Evolutionary conservation across 1,284 basidiomycete species (phyloP).

Genomic region (Afroboletus lepidellus): DNA sequence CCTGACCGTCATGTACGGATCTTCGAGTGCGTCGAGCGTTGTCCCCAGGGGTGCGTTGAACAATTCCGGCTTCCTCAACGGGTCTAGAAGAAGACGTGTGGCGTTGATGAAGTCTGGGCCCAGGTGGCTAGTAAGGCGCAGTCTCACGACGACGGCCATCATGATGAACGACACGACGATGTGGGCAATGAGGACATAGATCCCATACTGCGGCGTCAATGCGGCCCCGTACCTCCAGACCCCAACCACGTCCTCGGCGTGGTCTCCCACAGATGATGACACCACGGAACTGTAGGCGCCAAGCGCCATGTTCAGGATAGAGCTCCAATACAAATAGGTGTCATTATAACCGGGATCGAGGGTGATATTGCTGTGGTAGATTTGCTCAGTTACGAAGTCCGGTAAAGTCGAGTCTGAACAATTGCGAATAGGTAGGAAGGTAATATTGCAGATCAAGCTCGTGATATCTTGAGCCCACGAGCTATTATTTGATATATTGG

Average conservation of each 20-base stretch:
- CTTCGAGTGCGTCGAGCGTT: conserved; percentile 7
- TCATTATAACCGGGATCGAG: too few species aligned
- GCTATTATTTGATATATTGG: conserved; percentile 13
- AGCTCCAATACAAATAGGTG: background rate
- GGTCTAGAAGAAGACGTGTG: conserved; percentile 6
- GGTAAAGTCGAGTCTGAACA: background rate
- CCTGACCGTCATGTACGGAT: conserved; percentile 1
- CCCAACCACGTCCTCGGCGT: too few species aligned
- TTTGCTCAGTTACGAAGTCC: conserved; percentile 10
- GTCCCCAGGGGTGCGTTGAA: background rate
- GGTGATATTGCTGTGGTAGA: background rate
- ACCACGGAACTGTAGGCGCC: too few species aligned
- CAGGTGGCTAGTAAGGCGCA: conserved; percentile 1
- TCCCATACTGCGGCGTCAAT: conserved; percentile 2
- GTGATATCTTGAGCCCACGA: conserved; percentile 19
- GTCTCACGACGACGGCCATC: conserved; percentile 1
- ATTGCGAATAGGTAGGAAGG: background rate
- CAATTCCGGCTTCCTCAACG: background rate
- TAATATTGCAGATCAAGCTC: conserved; percentile 15
- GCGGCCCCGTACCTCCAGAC: background rate
- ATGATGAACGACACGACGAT: conserved; percentile 12
- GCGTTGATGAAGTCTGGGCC: conserved; percentile 14
- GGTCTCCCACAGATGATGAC: too few species aligned
- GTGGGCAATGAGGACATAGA: conserved; percentile 9
- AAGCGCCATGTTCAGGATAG: background rate